Base-by-base conservation (phyloP, 2,329 filamentous ascomycete species). In the Trichophyton rubrum region DNA sequence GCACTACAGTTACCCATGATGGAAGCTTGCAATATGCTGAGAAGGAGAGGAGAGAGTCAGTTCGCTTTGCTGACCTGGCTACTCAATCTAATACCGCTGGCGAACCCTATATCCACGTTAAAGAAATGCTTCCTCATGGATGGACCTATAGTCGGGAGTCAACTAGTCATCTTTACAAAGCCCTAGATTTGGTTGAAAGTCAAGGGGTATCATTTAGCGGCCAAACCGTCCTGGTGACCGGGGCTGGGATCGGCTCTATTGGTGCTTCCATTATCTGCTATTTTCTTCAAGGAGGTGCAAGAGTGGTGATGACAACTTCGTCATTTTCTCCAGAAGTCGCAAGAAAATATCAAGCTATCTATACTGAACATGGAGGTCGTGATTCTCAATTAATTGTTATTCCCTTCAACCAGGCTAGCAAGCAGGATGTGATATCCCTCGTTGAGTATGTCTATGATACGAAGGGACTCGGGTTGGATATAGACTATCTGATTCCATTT, bases 361-460 rank as follows among this genome's bases (percentile, higher is more conserved):
- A 73, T 60, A 61, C 65, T 3, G 59, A 63, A 5, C 62, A 71
- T 61, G 74, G 74, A 9, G 68, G 68, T 2, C 65, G 65, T 11
- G 70, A 67, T 0, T 73, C 75, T 1, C 64, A 66, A n/a, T 66
- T 78, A 2, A 64, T 69, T 2, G 63, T 78, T 0, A 62, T 75
- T 1, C 75, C 74, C 0, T 74, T 72, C 66, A 78, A 78, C 47
- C 70, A 71, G 60, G 75, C 65, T 45, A 78, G 76, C 62, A 67
- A 67, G 7, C 69, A 71, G 58, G 76, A 78, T 60, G 67, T 68
- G 17, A 66, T 75, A 56, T 64, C 64, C 8, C 60, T 78, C 4
- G 62, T 77, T 7, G 61, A 69, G 4, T 71, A 76, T 60, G 71
- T 78, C 47, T 76, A 75, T 58, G 68, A 70, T 41, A 68, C 68